Base-by-base conservation (phyloP, 179 eudicot genomes). In the Heliamphora pulchella region DNA sequence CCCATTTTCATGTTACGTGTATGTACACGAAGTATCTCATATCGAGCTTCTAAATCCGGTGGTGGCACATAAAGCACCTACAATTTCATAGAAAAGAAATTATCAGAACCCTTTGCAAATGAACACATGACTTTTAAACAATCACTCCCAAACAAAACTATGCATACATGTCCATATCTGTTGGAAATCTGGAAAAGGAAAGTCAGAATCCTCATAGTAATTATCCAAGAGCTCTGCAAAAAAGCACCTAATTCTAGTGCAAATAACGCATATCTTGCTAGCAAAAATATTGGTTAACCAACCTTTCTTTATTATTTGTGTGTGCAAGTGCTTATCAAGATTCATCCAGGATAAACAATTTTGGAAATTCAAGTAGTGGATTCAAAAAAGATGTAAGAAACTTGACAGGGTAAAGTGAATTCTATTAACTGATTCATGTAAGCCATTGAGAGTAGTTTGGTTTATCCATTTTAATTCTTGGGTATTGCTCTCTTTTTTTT, bases 1-100 rank as follows among this genome's bases (percentile, higher is more conserved):
- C 83, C 91, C 74, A 96, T 64, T 53, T 87, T 89, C 97, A 94
- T 92, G 6, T 86, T 83, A 62, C 94, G 92, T 75, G 98, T 92
- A 81, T 94, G 99, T 20, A 96, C 93, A 10, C 81, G 81, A 9
- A 96, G 92, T 83, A 94, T 94, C 80, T 94, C 98, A 44, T 85
- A 81, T 78, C 99, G 88, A 66, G 89, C 92, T 81, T 96, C 98
- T 41, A 87, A 62, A 84, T 96, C 99, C 41, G 98, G 99, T 20
- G 98, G 99, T 4, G 97, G 98, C 61, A 96, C 99, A 83, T 94
- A 92, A 66, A 96, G 95, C 51, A 94, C 94, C 97, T 95, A 51
- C 57, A 78, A 15, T 74, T 48, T 51, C 39, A 53, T 41, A 10
- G 22, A 8, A 73, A 55, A 15, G 20, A 72, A 72, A 70, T 78